Evolutionary conservation across 306 rosid genomes (phyloP).

Genomic region (Cucurbita argyrosperma): DNA sequence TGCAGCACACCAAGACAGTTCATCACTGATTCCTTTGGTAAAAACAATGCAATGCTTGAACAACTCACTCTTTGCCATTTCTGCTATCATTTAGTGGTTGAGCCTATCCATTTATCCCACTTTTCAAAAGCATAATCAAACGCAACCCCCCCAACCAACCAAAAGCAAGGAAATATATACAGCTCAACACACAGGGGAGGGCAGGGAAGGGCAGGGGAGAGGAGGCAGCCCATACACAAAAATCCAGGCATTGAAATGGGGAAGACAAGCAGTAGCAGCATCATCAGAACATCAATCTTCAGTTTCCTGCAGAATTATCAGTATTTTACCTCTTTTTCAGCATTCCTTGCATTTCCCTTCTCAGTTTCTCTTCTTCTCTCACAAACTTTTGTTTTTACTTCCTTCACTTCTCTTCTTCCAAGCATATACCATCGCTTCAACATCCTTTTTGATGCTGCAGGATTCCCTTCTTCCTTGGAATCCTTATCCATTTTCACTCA

Average conservation of each 20-base stretch:
- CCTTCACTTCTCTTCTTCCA: slow-evolving; percentile 4
- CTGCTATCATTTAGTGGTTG: slow-evolving; percentile 58
- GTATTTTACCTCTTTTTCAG: slow-evolving; percentile 4
- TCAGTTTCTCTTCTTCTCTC: slow-evolving; percentile 9
- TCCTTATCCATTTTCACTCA: slow-evolving; percentile 4
- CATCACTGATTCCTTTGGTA: slow-evolving; percentile 18
- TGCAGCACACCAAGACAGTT: slow-evolving; percentile 5
- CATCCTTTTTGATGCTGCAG: slow-evolving; percentile 30
- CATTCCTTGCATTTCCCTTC: slow-evolving; percentile 12
- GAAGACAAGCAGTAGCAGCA: slow-evolving; percentile 21
- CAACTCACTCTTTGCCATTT: slow-evolving; percentile 22
- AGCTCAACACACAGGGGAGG: background rate
- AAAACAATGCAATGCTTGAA: slow-evolving; percentile 41
- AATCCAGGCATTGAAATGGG: slow-evolving; percentile 41
- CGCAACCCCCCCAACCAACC: background rate
- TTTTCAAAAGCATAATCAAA: slow-evolving; percentile 19
- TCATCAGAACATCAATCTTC: slow-evolving; percentile 16
- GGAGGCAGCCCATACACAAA: slow-evolving; percentile 6
- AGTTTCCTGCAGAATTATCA: slow-evolving; percentile 10
- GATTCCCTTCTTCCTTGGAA: slow-evolving; percentile 2
- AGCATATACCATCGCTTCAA: slow-evolving; percentile 38
- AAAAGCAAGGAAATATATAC: background rate
- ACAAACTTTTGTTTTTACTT: slow-evolving; percentile 5
- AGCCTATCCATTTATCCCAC: slow-evolving; percentile 57
- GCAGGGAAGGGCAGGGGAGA: background rate